Conservation (phyloP, 768 basidiomycete genomes). For the Tricholoma matsutake region DNA sequence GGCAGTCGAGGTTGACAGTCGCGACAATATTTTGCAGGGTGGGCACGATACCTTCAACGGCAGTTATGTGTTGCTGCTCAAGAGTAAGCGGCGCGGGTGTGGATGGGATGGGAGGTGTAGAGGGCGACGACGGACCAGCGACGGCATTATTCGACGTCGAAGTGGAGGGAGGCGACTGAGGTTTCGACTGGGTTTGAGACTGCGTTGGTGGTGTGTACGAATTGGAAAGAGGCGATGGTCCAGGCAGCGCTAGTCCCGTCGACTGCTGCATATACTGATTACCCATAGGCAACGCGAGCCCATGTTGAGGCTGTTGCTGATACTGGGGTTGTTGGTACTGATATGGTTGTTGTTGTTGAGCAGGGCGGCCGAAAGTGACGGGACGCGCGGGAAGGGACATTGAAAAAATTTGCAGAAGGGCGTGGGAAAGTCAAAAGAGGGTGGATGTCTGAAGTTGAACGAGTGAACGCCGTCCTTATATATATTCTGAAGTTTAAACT, state of each 20-base stretch:
- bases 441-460: slow-evolving; percentile 28
- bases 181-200: slow-evolving; percentile 27
- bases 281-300: slow-evolving; percentile 58
- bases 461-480: slow-evolving; percentile 38
- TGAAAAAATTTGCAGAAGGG: slow-evolving; percentile 25
- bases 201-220: slow-evolving; percentile 41
- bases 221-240: slow-evolving; percentile 55
- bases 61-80: slow-evolving; percentile 93
- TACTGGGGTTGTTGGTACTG: slow-evolving; percentile 42
- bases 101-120: slow-evolving; percentile 51
- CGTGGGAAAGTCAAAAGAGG: slow-evolving; percentile 41
- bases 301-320: slow-evolving; percentile 43
- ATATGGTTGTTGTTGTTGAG: slow-evolving; percentile 36
- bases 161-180: slow-evolving; percentile 22
- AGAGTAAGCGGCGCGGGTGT: slow-evolving; percentile 76
- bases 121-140: slow-evolving; percentile 59
- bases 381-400: slow-evolving; percentile 74
- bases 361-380: slow-evolving; percentile 69
- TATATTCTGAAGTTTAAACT: slow-evolving; percentile 42
- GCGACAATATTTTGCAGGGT: slow-evolving; percentile 99
- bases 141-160: slow-evolving; percentile 35
- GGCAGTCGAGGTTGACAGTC: slow-evolving; percentile 96
- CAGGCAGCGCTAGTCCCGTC: slow-evolving; percentile 45
- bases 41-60: slow-evolving; percentile 97
- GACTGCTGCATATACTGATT: slow-evolving; percentile 42